Evolutionary conservation across 108 stramenopile species (phyloP).

Genomic region (Cyclotella sp.): DNA sequence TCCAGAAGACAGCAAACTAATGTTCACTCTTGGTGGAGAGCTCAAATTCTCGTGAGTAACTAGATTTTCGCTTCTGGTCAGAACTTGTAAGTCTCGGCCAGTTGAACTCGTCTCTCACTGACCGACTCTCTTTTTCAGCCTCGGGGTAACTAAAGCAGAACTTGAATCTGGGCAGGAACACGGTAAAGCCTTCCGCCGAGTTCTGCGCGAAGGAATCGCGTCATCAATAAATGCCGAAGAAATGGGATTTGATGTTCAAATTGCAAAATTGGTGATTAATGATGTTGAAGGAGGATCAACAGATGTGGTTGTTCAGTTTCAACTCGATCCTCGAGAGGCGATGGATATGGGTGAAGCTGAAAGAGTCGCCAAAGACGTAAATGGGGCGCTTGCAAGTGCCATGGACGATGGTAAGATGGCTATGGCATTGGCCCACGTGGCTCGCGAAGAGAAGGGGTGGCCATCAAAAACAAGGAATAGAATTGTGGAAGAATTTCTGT

Average conservation of each 20-base stretch:
- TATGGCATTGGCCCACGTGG: slow-evolving; percentile 66
- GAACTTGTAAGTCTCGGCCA: background rate
- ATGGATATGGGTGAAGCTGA: slow-evolving; percentile 58
- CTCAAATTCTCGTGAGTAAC: slow-evolving; percentile 58
- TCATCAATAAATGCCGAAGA: slow-evolving; percentile 51
- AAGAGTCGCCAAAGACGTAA: slow-evolving; percentile 58
- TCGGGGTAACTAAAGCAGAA: slow-evolving; percentile 66
- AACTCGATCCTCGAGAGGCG: slow-evolving; percentile 45
- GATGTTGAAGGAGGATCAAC: slow-evolving; percentile 71
- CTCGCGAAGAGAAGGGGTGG: slow-evolving; percentile 74
- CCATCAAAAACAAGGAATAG: slow-evolving; percentile 64
- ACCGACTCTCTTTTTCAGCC: background rate
- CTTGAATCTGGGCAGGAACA: slow-evolving; percentile 57
- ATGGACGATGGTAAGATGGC: slow-evolving; percentile 82
- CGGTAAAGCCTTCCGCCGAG: slow-evolving; percentile 59
- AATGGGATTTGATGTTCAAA: slow-evolving; percentile 60
- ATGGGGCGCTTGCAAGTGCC: slow-evolving; percentile 66
- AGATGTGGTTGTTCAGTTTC: slow-evolving; percentile 63
- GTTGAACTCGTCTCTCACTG: too few species aligned
- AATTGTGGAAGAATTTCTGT: slow-evolving; percentile 81
- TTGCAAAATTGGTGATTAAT: slow-evolving; percentile 58
- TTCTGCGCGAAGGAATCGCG: slow-evolving; percentile 59
- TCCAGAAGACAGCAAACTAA: slow-evolving; percentile 22
- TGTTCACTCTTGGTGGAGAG: slow-evolving; percentile 62
- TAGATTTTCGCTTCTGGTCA: background rate